These are phyloP conservation scores for Oryza meridionalis DNA, from an alignment of 176 grass and related monocot species.

Conservation along the genomic window DNA sequence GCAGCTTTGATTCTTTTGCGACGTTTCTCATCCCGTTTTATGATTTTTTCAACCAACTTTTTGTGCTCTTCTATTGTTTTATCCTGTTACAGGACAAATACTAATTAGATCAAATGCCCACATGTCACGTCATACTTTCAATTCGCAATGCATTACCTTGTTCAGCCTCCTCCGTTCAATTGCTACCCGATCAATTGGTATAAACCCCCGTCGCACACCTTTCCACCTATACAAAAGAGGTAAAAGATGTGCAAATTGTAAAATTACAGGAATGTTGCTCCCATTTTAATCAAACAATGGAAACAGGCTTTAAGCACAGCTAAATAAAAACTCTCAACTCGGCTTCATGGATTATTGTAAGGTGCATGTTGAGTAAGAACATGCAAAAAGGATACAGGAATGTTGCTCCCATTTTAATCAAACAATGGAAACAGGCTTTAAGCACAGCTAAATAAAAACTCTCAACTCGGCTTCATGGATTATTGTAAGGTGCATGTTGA, in stretches of 20 bases:
- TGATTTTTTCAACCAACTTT: conserved; percentile 67
- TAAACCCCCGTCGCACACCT: conserved; percentile 49
- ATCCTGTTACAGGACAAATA: conserved; percentile 54
- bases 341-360: background rate
- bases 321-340: no score
- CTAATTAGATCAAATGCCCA: conserved; percentile 8
- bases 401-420: no score
- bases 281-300: background rate
- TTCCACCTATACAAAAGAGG: conserved; percentile 66
- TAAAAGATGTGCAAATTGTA: conserved; percentile 12
- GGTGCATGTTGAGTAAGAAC: background rate
- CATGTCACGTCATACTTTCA: background rate
- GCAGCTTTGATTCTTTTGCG: conserved; percentile 79
- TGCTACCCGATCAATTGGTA: conserved; percentile 57
- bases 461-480: background rate
- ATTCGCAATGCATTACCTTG: conserved; percentile 58
- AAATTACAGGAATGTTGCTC: background rate
- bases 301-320: background rate
- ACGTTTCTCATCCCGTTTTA: conserved; percentile 75
- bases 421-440: no score
- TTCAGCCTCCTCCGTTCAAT: conserved; percentile 64
- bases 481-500: background rate
- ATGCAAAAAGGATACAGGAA: background rate
- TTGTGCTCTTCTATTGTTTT: conserved; percentile 70
- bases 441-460: background rate